Percentiles rank a stretch among this genome's conserved stretches.
Conservation (phyloP, 163 green algal species). For the Chloroidium sp. region DNA sequence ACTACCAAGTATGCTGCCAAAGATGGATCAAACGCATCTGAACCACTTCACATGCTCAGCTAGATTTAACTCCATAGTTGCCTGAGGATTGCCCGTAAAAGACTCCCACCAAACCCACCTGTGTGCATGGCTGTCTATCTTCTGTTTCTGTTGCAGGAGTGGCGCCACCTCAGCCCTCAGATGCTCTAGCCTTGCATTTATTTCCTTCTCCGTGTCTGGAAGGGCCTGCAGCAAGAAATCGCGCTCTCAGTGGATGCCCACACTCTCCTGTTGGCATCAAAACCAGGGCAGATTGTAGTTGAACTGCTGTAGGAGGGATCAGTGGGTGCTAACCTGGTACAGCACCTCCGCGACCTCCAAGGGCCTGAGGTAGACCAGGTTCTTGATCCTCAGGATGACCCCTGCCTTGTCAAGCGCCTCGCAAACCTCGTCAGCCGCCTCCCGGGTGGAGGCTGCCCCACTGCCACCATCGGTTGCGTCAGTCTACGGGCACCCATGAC, state of each 20-base stretch:
- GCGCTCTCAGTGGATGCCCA: too few relatives aligned
- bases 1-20: too few relatives aligned
- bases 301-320: background rate
- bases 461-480: constrained; percentile 6
- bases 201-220: constrained; percentile 12
- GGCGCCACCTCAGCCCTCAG: constrained; percentile 14
- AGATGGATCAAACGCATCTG: too few relatives aligned
- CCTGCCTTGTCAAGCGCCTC: constrained; percentile 20
- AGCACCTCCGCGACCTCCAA: constrained; percentile 20
- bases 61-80: too few relatives aligned
- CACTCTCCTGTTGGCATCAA: background rate
- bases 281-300: background rate
- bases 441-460: background rate
- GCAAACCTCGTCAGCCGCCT: constrained; percentile 16
- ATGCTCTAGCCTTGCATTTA: constrained; percentile 3
- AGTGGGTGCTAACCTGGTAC: constrained; percentile 6
- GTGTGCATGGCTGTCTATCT: constrained; percentile 10
- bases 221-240: constrained; percentile 1
- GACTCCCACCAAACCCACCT: background rate
- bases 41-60: too few relatives aligned
- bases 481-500: too few relatives aligned
- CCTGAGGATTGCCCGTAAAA: too few relatives aligned
- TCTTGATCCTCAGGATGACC: constrained; percentile 15
- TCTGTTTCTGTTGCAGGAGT: constrained; percentile 6
- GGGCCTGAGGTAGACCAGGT: constrained; percentile 25